Base-by-base conservation (phyloP, 1,284 basidiomycete genomes). In the Rhodofomes roseus region DNA sequence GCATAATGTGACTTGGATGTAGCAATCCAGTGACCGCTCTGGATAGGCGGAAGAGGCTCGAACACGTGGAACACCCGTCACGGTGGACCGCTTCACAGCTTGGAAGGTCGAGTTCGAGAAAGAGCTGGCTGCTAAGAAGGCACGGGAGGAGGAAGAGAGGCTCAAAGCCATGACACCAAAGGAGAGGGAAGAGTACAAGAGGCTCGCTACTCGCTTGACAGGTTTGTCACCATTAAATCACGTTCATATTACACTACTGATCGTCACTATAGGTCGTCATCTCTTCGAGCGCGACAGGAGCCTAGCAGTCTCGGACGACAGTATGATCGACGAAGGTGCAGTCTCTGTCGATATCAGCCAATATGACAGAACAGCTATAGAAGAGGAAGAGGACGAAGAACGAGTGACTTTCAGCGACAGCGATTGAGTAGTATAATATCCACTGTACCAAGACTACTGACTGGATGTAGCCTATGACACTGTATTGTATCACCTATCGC, bases 61-160 rank as follows among this genome's bases (percentile, higher is more conserved):
- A 63, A 96, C 92, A 60, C 84, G 90, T 59, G 96, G 96, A 41
- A 98, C 96, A 14, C 87, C 92, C 23, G 92, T 99, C 34, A 98
- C 95, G 0, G 70, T 80, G 11, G 89, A 89, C 61, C 85, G 87
- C 1, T 99, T 98, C 78, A 81, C 79, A 52, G 79, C 76, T 39
- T 98, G 96, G 96, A 90, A 91, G 71, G 74, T 75, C 25, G 84
- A 79, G 63, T 98, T 96, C 68, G 87, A 91, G 65, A 80, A 78
- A 65, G 90, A 93, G 72, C 73, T 86, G 66, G 78, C 81, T 8
- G 70, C 71, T 36, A 87, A 80, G 72, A 86, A 83, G 67, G 77
- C 78, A 14, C 80, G 79, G 63, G 89, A 90, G 60, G 94, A 97
- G 60, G 94, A 94, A 31, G 95, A 96, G 62, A 86, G 82, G 69